Evolutionary conservation across 805 yeast genomes (phyloP), one percentile per base, ranked within the genome.

Genomic region (Hanseniaspora valbyensis): DNA sequence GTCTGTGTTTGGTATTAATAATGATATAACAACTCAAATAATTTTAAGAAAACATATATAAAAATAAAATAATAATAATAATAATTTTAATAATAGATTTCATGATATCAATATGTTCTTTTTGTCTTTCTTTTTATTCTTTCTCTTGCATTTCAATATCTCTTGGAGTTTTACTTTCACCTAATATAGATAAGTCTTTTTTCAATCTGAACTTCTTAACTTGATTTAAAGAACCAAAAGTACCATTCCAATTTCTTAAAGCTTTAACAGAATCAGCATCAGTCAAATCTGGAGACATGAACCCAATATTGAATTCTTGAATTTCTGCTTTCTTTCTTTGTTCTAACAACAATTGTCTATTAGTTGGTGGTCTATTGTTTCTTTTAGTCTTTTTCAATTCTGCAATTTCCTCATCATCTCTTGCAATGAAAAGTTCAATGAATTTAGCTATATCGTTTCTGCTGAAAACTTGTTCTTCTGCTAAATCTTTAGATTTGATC

Each of bases 291-390:
- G 96, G 96, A 4, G 82, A 70, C 43, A 71, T 68, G 56, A 73
- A 76, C 0, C 98, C 98, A 0, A 85, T 72, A 19, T 66, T 69
- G 58, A 75, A 87, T 52, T 82, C 77, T 37, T 75, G 74, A 34
- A 59, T 46, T 52, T 89, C 96, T 43, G 72, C 67, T 49, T 81
- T 78, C 42, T 71, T 71, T 59, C 76, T 76, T 55, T 74, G 75
- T 57, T 83, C 82, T 52, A 88, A 64, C 21, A 76, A 59, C 56
- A 78, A 80, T 59, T 86, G 95, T 60, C 78, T 78, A 54, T 75
- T 76, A 5, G 83, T 66, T 16, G 84, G 74, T 9, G 98, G 95
- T 67, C 97, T 75, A 16, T 95, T 94, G n/a, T 88, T 78, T 61
- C 95, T 76, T 69, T 95, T 77, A 50, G 73, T 76, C 4, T 62